These are phyloP conservation scores for Candida golubevii DNA, from an alignment of 805 yeast species.

Conservation along the genomic window DNA sequence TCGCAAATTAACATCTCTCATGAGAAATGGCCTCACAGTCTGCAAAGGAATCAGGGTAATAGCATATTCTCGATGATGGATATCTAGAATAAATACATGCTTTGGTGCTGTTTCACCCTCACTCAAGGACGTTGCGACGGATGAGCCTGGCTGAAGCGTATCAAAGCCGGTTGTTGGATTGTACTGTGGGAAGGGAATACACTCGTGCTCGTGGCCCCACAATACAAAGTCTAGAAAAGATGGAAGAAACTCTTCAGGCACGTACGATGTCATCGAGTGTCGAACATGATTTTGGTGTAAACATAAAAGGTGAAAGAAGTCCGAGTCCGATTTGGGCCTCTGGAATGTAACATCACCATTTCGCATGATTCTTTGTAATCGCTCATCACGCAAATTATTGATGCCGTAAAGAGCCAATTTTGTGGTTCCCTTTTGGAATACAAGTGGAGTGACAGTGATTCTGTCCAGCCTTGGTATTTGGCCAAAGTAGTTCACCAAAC, in stretches of 20 bases:
- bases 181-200: conserved; percentile 63
- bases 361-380: conserved; percentile 76
- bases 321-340: conserved; percentile 57
- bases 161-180: conserved; percentile 63
- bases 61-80: conserved; percentile 53
- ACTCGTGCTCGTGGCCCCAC: conserved; percentile 99
- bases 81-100: conserved; percentile 64
- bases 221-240: conserved; percentile 73
- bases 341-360: conserved; percentile 77
- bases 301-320: conserved; percentile 81
- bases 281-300: conserved; percentile 90
- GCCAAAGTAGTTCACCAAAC: conserved; percentile 88
- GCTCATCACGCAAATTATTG: conserved; percentile 84
- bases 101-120: conserved; percentile 81
- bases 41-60: conserved; percentile 59
- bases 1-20: conserved; percentile 58
- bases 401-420: conserved; percentile 84
- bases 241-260: conserved; percentile 85
- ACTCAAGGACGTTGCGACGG: conserved; percentile 84
- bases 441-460: conserved; percentile 68
- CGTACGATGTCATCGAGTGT: conserved; percentile 72
- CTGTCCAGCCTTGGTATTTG: conserved; percentile 70
- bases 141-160: conserved; percentile 89
- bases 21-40: conserved; percentile 77
- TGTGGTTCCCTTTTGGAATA: conserved; percentile 79